Conservation (phyloP, 305 asterid genomes). For the Nicotiana rustica region DNA sequence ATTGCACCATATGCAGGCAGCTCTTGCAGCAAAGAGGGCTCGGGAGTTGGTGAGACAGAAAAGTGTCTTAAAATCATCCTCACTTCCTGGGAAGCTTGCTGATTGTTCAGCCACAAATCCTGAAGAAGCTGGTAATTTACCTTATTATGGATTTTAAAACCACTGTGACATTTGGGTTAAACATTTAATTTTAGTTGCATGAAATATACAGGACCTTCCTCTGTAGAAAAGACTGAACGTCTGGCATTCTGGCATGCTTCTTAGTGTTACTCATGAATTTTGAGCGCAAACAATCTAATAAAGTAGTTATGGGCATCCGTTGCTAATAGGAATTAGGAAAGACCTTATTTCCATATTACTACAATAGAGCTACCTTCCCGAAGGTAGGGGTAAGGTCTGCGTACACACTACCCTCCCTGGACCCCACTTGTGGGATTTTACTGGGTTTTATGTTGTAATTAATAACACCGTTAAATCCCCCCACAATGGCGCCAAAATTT, state of each 20-base stretch:
- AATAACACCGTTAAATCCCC: too few species aligned
- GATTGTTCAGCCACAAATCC: constrained; percentile 95
- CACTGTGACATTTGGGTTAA: neutral
- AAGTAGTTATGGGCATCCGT: neutral
- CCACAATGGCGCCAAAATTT: too few species aligned
- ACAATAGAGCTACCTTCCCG: neutral
- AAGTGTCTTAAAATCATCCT: constrained; percentile 81
- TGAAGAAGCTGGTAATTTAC: constrained; percentile 73
- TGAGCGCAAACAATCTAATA: constrained; percentile 23
- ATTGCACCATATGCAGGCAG: constrained; percentile 65
- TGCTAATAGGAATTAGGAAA: constrained; percentile 18
- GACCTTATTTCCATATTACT: neutral
- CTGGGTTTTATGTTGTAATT: too few species aligned
- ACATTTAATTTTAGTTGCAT: constrained; percentile 8
- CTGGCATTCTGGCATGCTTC: neutral
- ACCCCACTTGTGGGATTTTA: too few species aligned
- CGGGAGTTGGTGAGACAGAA: constrained; percentile 94
- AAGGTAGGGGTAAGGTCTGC: too few species aligned
- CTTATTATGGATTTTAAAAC: constrained; percentile 16
- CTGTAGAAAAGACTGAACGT: neutral
- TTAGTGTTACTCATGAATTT: neutral
- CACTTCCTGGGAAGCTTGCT: constrained; percentile 99
- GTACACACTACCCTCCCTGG: too few species aligned
- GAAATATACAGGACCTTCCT: constrained; percentile 21
- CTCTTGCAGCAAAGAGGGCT: constrained; percentile 96